Evolutionary conservation across 2,329 filamentous ascomycete genomes (phyloP), one percentile per base, ranked within the genome.

Genomic region (Furcasterigmium furcatum): DNA sequence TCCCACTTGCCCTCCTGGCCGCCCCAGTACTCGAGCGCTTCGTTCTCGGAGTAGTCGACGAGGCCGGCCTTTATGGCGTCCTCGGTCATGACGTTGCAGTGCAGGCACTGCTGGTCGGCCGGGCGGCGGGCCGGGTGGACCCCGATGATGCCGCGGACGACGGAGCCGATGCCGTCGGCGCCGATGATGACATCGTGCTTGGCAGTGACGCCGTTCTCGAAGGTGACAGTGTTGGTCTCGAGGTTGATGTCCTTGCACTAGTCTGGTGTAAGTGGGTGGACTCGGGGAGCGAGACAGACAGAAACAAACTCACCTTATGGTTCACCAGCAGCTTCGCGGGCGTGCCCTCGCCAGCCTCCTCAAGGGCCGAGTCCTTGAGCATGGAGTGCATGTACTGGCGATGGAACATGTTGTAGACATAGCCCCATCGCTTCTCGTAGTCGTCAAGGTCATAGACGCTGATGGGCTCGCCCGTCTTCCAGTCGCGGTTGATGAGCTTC

Each of bases 341-440:
- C 1, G 49, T 60, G 0, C 82, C 82, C 34, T 72, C 65, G 0
- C 82, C 81, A 38, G 70, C 60, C 32, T 73, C 68, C 8, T 73
- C 71, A 48, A 79, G 46, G 0, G 82, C 83, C 41, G 70, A 67
- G 18, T 84, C 79, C 66, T 76, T 82, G 20, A 87, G 61, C 81
- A 86, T 85, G 7, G 67, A 58, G 53, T 87, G 84, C 83, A 87
- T 86, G 50, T 85, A 74, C 55, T 84, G 79, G 1, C 83, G 71
- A 56, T 87, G 83, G 53, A 87, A 87, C 80, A 85, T 85, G 61
- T 85, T 82, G 59, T 85, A 84, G 0, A 78, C 71, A 19, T 79
- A 76, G 12, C 82, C 82, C 82, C 82, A 87, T 44, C 68, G 70
- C 64, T 80, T 58, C 61, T 87, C 76, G 46, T 87, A 87, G 56